Conservation (phyloP, 2,329 filamentous ascomycete species). For the Lasiodiplodia hormozganensis region DNA sequence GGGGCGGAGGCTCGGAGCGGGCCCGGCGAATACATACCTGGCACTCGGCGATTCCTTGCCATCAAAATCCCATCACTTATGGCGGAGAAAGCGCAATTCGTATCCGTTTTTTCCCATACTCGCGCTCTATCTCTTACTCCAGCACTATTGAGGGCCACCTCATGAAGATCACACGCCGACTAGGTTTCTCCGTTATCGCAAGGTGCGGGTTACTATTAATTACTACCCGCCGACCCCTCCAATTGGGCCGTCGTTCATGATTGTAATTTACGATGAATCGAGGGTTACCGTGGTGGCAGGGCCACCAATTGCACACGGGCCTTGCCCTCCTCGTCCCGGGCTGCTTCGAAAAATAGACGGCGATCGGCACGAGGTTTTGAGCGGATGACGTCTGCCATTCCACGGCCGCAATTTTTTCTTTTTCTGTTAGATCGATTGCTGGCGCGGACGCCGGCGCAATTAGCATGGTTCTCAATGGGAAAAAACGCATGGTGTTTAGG, state of each 20-base stretch:
- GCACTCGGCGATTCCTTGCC: neutral
- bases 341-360: slow-evolving; percentile 20
- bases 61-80: neutral
- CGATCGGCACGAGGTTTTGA: slow-evolving; percentile 16
- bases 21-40: slow-evolving; percentile 1
- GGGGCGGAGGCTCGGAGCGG: slow-evolving; percentile 10
- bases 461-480: neutral
- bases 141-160: slow-evolving; percentile 7
- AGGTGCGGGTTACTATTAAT: slow-evolving; percentile 16
- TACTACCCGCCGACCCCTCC: slow-evolving; percentile 19
- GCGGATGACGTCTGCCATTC: slow-evolving; percentile 7
- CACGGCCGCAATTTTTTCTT: neutral
- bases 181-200: slow-evolving; percentile 16
- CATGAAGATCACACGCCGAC: slow-evolving; percentile 15
- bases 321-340: neutral
- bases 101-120: slow-evolving; percentile 1
- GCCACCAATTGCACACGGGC: slow-evolving; percentile 23
- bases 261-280: slow-evolving; percentile 3
- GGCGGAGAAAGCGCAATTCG: neutral
- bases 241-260: neutral
- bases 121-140: slow-evolving; percentile 9
- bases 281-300: neutral
- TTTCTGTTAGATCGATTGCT: neutral
- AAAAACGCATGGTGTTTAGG: slow-evolving; percentile 1
- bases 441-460: neutral